phyloP scores from a whole-genome alignment of 2,329 filamentous ascomycete species.

The Lecanosticta acicola region DNA sequence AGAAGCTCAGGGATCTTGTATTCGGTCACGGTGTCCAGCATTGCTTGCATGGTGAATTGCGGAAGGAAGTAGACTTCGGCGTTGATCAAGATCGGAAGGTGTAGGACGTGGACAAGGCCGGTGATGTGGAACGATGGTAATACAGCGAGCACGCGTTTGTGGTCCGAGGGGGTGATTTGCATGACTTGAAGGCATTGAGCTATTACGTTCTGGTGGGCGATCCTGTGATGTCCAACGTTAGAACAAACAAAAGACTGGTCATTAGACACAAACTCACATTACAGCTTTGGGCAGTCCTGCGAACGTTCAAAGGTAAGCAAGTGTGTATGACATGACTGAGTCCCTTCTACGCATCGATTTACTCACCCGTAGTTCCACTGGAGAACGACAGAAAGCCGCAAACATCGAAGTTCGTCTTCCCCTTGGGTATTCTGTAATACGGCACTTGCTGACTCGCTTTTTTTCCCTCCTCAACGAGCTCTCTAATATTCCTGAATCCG shows the following conservation, averaged over 20 bases:
- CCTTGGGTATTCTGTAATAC: constrained; percentile 46
- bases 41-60: constrained; percentile 55
- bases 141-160: constrained; percentile 51
- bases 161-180: constrained; percentile 46
- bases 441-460: constrained; percentile 40
- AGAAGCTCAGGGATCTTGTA: constrained; percentile 53
- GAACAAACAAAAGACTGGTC: not conserved
- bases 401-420: constrained; percentile 53
- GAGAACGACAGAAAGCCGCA: constrained; percentile 51
- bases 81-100: constrained; percentile 58
- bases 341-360: too few relatives aligned
- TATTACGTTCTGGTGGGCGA: constrained; percentile 51
- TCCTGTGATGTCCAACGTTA: constrained; percentile 41
- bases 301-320: too few relatives aligned
- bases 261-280: constrained; percentile 6
- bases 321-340: too few relatives aligned
- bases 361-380: constrained; percentile 47
- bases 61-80: constrained; percentile 62
- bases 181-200: constrained; percentile 58
- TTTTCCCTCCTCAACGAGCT: constrained; percentile 41
- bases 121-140: constrained; percentile 60
- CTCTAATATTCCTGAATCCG: constrained; percentile 47
- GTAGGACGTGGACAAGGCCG: constrained; percentile 57
- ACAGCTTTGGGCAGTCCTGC: constrained; percentile 48
- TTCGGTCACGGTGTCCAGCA: constrained; percentile 50